Evolutionary conservation across 2,329 filamentous ascomycete species (phyloP).

Genomic region (Rutstroemia sydowiana): DNA sequence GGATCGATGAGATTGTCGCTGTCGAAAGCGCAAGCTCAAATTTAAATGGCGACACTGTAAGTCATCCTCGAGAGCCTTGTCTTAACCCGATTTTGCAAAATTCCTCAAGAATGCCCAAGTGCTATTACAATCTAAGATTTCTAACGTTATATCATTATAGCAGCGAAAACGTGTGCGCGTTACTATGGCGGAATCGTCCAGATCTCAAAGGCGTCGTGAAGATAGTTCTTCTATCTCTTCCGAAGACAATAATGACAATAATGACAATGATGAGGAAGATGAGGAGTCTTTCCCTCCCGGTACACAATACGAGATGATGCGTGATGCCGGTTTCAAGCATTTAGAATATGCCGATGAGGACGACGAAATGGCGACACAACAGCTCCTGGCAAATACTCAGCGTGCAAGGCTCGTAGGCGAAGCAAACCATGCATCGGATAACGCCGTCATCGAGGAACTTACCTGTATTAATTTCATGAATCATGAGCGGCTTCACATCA

Average conservation of each 20-base stretch:
- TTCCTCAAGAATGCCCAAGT: neutral
- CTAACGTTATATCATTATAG: constrained; percentile 13
- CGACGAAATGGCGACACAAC: constrained; percentile 57
- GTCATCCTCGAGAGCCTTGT: neutral
- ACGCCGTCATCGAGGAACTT: constrained; percentile 82
- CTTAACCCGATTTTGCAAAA: neutral
- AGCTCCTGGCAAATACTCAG: constrained; percentile 39
- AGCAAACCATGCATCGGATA: constrained; percentile 69
- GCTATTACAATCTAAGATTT: neutral
- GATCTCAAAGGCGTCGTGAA: constrained; percentile 13
- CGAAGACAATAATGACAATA: constrained; percentile 25
- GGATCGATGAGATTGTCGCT: constrained; percentile 30
- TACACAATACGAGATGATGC: constrained; percentile 55
- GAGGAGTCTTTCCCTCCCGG: constrained; percentile 29
- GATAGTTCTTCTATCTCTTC: constrained; percentile 17
- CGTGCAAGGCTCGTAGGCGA: constrained; percentile 34
- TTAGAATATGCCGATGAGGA: constrained; percentile 49
- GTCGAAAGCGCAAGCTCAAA: constrained; percentile 25
- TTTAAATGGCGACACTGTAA: constrained; percentile 16
- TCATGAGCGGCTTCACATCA: constrained; percentile 71
- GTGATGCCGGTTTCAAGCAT: constrained; percentile 53
- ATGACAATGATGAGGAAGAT: constrained; percentile 22
- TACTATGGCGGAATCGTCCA: constrained; percentile 23
- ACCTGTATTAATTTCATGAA: constrained; percentile 96
- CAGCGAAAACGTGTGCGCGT: constrained; percentile 37